Base-by-base conservation (phyloP, 2,329 filamentous ascomycete genomes). In the Didymella arachidicola region DNA sequence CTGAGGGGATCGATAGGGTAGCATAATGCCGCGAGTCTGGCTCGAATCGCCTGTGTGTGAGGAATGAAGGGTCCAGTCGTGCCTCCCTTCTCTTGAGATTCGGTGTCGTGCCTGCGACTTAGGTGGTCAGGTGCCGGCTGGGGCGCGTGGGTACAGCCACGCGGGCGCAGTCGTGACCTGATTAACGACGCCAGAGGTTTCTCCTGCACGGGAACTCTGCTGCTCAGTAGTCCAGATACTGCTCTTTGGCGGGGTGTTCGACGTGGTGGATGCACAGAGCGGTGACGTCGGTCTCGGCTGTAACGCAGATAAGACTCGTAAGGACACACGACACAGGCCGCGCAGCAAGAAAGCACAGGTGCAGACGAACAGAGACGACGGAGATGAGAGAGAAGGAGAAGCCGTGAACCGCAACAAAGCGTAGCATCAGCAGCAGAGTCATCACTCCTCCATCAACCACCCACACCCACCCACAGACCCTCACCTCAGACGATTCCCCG, bases 1-100 rank as follows among this genome's bases (percentile, higher is more conserved):
- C 27, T 67, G 70, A 14, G 67, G 70, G 2, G 73, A 65, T 39
- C 72, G 62, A 62, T 75, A 76, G 54, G 72, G 74, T 22, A 73
- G 72, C 74, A 77, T 77, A 46, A 19, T 26, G 56, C 56, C 45
- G 53, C 46, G 6, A 14, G 18, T 22, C 30, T 30, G 47, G 27
- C 32, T 51, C 42, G n/a, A 16, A 43, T 39, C 42, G 45, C 18
- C n/a, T 51, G 42, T 46, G 5, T 47, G 47, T 48, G 56, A 59
- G 51, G 51, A 59, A 54, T 54, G 41, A 51, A 59, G 51, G 46
- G 38, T 27, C 48, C 45, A 22, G 46, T 36, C 30, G 34, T 36
- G 22, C 27, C 47, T 50, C 16, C 30, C 42, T 56, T 45, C 50
- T 60, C 47, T 16, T 51, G 50, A 46, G 38, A 43, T 55, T 26